Conservation (phyloP, 2,329 filamentous ascomycete genomes). For the Nothomitra cinnamomea region DNA sequence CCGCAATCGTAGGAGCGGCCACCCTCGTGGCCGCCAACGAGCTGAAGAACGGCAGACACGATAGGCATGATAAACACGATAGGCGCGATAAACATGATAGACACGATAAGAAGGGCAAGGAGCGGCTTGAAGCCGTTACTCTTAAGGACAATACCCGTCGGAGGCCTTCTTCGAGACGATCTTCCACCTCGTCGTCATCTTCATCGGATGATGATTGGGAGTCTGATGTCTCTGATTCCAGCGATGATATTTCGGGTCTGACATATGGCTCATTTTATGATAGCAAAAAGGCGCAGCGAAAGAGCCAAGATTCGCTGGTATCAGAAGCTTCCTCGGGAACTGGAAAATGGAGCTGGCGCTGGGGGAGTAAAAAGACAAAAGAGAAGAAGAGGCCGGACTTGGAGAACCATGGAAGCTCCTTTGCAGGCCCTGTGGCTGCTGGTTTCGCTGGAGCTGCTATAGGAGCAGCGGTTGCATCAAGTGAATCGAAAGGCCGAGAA, state of each 20-base stretch:
- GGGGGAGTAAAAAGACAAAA: constrained; percentile 31
- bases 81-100: not conserved
- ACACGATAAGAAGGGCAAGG: not conserved
- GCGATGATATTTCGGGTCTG: constrained; percentile 35
- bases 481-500: not conserved
- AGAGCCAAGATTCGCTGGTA: constrained; percentile 34
- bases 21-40: not conserved
- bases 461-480: not conserved
- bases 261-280: constrained; percentile 33
- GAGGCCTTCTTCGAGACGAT: not conserved
- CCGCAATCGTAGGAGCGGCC: constrained; percentile 3
- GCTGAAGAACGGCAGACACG: not conserved
- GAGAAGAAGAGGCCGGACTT: constrained; percentile 17
- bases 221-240: constrained; percentile 37
- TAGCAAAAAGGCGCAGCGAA: constrained; percentile 19
- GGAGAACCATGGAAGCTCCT: not conserved
- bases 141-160: not conserved
- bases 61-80: too few relatives aligned
- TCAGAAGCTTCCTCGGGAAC: constrained; percentile 35
- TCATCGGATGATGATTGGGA: constrained; percentile 39
- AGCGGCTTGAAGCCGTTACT: not conserved
- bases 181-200: not conserved
- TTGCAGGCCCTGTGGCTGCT: not conserved
- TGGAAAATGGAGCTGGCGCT: constrained; percentile 43
- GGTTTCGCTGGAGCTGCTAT: constrained; percentile 8